Evolutionary conservation across 1,284 basidiomycete species (phyloP).

Genomic region (Peniophora sp.): DNA sequence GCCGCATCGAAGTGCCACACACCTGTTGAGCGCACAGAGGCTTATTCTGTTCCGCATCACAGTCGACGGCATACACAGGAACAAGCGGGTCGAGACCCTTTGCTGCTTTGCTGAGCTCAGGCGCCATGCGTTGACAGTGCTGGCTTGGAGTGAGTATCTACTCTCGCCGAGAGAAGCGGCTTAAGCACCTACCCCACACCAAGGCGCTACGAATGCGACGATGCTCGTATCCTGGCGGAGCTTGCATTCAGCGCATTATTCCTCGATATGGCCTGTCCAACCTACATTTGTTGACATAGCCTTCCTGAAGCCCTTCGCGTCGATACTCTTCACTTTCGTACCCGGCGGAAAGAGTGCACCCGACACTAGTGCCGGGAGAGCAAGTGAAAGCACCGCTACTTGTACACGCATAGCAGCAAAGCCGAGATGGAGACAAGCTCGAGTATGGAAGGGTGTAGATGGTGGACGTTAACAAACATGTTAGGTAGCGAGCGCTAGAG

Average conservation of each 20-base stretch:
- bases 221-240: slow-evolving; percentile 54
- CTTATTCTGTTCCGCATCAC: slow-evolving; percentile 81
- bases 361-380: slow-evolving; percentile 43
- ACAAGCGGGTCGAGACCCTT: slow-evolving; percentile 74
- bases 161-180: slow-evolving; percentile 1
- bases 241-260: background rate
- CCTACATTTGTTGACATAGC: slow-evolving; percentile 73
- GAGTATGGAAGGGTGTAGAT: background rate
- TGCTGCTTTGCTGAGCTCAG: slow-evolving; percentile 82
- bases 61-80: slow-evolving; percentile 87
- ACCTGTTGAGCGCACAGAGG: slow-evolving; percentile 75
- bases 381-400: slow-evolving; percentile 15
- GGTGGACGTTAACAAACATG: background rate
- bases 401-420: background rate
- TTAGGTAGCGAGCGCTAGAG: background rate
- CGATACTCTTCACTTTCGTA: slow-evolving; percentile 69
- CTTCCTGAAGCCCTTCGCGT: slow-evolving; percentile 65
- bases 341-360: slow-evolving; percentile 70
- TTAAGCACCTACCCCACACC: slow-evolving; percentile 66
- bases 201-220: slow-evolving; percentile 86
- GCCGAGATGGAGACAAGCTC: background rate
- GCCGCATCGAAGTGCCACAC: slow-evolving; percentile 6
- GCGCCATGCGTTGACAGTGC: slow-evolving; percentile 84
- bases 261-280: slow-evolving; percentile 10
- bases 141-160: slow-evolving; percentile 18